Evolutionary conservation across 2,329 filamentous ascomycete genomes (phyloP).

Genomic region (Pseudogymnoascus sp.): DNA sequence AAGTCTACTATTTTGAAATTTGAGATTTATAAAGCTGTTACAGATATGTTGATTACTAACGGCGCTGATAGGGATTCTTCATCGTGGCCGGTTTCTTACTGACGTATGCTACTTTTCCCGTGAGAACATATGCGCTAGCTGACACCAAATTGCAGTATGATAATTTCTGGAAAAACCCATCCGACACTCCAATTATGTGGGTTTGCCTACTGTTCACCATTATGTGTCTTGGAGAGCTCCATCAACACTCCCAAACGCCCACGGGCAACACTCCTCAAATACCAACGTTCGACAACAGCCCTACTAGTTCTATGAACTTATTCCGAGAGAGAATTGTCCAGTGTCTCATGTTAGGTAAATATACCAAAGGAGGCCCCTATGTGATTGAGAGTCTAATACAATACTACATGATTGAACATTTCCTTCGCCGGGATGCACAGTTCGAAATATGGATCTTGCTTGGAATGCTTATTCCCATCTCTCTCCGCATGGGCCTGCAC

Average conservation of each 20-base stretch:
- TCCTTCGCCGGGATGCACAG: conserved; percentile 28
- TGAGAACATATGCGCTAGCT: conserved; percentile 11
- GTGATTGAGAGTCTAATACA: conserved; percentile 23
- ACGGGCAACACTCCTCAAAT: conserved; percentile 16
- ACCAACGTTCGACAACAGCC: conserved; percentile 21
- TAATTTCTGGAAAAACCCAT: conserved; percentile 24
- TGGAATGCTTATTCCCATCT: conserved; percentile 44
- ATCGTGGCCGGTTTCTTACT: conserved; percentile 23
- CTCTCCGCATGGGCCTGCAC: conserved; percentile 64
- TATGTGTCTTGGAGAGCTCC: conserved; percentile 17
- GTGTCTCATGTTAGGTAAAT: conserved; percentile 24
- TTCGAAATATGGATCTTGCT: conserved; percentile 40
- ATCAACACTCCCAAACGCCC: not conserved
- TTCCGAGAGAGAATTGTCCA: conserved; percentile 25
- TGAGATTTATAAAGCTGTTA: conserved; percentile 14
- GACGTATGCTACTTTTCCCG: conserved; percentile 20
- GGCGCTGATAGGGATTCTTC: conserved; percentile 22
- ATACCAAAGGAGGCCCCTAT: conserved; percentile 23
- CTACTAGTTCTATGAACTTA: conserved; percentile 19
- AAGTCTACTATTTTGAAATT: conserved; percentile 19
- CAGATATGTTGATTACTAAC: conserved; percentile 15
- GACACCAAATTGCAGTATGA: conserved; percentile 23
- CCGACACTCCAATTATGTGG: conserved; percentile 18
- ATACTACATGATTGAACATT: conserved; percentile 18
- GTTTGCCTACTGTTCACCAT: conserved; percentile 22